Base-by-base conservation (phyloP, 345 rosid species). In the Gynandropsis gynandra region DNA sequence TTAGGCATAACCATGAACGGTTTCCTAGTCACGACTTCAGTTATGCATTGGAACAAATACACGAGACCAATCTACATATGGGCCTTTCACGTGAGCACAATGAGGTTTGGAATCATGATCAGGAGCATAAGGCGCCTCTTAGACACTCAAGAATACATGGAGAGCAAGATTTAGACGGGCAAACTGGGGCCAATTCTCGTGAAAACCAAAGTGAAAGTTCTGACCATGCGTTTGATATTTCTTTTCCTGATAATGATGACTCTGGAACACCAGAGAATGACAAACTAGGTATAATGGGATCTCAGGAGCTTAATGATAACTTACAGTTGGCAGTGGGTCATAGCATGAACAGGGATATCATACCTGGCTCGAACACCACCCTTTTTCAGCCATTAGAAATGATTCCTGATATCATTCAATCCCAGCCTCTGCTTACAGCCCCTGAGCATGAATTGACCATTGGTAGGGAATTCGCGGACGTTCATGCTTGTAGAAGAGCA, bases 381-480 rank as follows among this genome's bases (percentile, higher is more conserved):
- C 11, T 43, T 16, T 62, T 47, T 20, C 59, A 69, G 29, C 46
- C 64, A 12, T 63, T 58, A 63, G 57, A 73, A 19, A 52, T 57
- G 12, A 42, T 65, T 58, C 40, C 63, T 54, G 69, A 71, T 40
- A 67, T 80, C 58, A 46, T 78, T 66, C 89, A 90, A 50, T 70
- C 68, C 36, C 76, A 80, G 63, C 72, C 48, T 0, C 36, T 51
- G 4, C 38, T 42, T 21, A 70, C 54, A 34, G 42, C 49, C 21
- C 63, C 84, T 45, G 64, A 49, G 27, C 72, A 56, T 63, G 88
- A 81, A 63, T 56, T 87, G 58, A 18, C 65, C 7, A 87, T 90
- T 16, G 98, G 98, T 42, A 87, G 74, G 67, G 92, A 82, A 62
- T 90, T 90, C 54, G 72, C 87, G 27, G 92, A 90, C 69, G 96